Conservation (phyloP, 495 filamentous ascomycete genomes). For the Aspergillus nanangensis region DNA sequence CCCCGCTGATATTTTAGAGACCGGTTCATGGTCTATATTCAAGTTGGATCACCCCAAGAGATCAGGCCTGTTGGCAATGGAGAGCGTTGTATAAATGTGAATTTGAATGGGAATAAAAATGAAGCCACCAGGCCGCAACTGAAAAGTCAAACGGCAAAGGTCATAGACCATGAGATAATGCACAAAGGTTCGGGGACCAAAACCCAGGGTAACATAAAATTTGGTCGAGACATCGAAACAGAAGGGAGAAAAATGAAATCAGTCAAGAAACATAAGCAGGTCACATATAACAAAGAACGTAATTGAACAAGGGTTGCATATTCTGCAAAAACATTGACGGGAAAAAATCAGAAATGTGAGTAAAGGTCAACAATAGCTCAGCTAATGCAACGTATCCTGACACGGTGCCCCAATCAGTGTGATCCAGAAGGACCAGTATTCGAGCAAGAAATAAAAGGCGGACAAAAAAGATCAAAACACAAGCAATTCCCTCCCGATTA, state of each 20-base stretch:
- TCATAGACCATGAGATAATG: conserved; percentile 16
- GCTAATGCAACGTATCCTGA: conserved; percentile 21
- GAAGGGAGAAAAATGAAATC: conserved; percentile 5
- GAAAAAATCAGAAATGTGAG: conserved; percentile 1
- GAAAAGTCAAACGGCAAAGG: conserved; percentile 3
- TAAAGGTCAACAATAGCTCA: conserved; percentile 10
- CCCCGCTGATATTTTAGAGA: too few species aligned
- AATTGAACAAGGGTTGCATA: conserved; percentile 9
- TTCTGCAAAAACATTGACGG: conserved; percentile 13
- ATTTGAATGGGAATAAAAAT: conserved; percentile 5
- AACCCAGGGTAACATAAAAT: conserved; percentile 27
- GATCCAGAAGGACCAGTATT: conserved; percentile 10
- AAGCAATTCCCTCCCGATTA: conserved; percentile 8
- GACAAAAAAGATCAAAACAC: neutral
- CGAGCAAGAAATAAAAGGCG: conserved; percentile 13
- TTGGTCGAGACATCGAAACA: conserved; percentile 13
- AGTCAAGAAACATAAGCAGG: conserved; percentile 7
- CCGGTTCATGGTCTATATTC: too few species aligned
- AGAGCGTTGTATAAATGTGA: too few species aligned
- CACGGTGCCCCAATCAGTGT: conserved; percentile 18
- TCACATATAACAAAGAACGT: conserved; percentile 14
- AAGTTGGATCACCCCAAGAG: too few species aligned
- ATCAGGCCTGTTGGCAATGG: too few species aligned
- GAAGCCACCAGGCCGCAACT: conserved; percentile 10
- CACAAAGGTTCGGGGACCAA: conserved; percentile 20